Percentiles rank a stretch among this genome's conserved stretches.
These are phyloP conservation scores for Penicillium salamii DNA, from an alignment of 495 filamentous ascomycete species.

Conservation along the genomic window DNA sequence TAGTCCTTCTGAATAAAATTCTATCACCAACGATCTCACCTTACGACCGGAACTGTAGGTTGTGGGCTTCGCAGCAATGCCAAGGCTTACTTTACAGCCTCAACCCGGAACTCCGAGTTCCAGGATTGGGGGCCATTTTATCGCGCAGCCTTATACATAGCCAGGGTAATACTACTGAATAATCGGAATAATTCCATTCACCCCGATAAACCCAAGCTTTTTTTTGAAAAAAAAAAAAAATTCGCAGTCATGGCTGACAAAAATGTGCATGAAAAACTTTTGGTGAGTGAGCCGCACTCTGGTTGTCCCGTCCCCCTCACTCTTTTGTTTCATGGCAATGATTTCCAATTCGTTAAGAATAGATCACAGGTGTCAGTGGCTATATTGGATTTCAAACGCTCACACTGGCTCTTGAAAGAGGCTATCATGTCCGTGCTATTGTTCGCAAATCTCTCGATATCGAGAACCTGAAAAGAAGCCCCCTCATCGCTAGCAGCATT, in stretches of 20 bases:
- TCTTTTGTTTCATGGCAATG: not conserved
- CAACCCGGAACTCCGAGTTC: conserved; percentile 3
- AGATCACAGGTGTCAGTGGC: conserved; percentile 28
- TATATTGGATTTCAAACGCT: conserved; percentile 32
- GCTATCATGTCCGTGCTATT: conserved; percentile 25
- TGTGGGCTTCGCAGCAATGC: too few species aligned
- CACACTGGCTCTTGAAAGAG: conserved; percentile 17
- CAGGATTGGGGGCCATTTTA: not conserved
- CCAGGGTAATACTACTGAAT: too few species aligned
- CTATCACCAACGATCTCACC: too few species aligned
- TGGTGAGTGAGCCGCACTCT: not conserved
- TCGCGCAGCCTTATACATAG: not conserved
- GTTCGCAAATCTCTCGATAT: conserved; percentile 18
- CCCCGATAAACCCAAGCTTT: too few species aligned
- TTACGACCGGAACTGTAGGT: too few species aligned
- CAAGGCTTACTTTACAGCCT: too few species aligned
- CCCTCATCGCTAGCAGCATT: not conserved
- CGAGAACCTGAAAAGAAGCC: conserved; percentile 13
- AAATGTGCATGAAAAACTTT: not conserved
- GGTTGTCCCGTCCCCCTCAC: too few species aligned
- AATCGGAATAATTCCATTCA: not conserved
- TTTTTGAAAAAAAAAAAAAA: not conserved
- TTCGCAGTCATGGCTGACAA: not conserved
- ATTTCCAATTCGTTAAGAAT: not conserved
- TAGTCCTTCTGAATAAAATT: too few species aligned